A percentile compares a stretch with the other conserved stretches of the same genome.
These are phyloP conservation scores for Butyriboletus loyo DNA, from an alignment of 768 basidiomycete genomes.

Conservation along the genomic window DNA sequence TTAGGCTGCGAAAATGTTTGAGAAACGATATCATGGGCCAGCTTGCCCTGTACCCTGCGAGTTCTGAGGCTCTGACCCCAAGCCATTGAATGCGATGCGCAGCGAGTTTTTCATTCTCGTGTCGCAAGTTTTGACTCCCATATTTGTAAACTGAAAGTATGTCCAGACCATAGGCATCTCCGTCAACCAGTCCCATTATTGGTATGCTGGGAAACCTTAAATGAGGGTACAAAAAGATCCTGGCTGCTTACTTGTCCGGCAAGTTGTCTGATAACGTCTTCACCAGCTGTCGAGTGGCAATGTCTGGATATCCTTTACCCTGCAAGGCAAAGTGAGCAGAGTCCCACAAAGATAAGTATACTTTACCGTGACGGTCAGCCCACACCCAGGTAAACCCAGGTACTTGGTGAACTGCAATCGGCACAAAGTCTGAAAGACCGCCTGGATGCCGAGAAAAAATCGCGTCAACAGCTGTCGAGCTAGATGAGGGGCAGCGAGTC, in stretches of 20 bases:
- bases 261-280: constrained; percentile 66
- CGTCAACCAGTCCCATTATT: constrained; percentile 79
- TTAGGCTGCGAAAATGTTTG: constrained; percentile 42
- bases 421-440: constrained; percentile 89
- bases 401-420: constrained; percentile 50
- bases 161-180: constrained; percentile 89
- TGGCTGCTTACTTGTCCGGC: constrained; percentile 48
- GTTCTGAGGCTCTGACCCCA: constrained; percentile 70
- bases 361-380: constrained; percentile 74
- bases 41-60: constrained; percentile 47
- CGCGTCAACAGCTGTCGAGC: not conserved
- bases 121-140: constrained; percentile 69
- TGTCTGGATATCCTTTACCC: constrained; percentile 98
- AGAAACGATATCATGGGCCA: not conserved
- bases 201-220: constrained; percentile 53
- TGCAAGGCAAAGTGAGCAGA: constrained; percentile 30
- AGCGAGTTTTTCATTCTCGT: constrained; percentile 68
- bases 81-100: constrained; percentile 74
- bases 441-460: constrained; percentile 45
- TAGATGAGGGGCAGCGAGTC: constrained; percentile 3
- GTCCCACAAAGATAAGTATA: not conserved
- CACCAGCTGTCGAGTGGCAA: constrained; percentile 85
- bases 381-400: constrained; percentile 52
- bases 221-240: not conserved
- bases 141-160: constrained; percentile 86